Conservation (phyloP, 2,329 filamentous ascomycete species). For the Ceratocystis papillata region DNA sequence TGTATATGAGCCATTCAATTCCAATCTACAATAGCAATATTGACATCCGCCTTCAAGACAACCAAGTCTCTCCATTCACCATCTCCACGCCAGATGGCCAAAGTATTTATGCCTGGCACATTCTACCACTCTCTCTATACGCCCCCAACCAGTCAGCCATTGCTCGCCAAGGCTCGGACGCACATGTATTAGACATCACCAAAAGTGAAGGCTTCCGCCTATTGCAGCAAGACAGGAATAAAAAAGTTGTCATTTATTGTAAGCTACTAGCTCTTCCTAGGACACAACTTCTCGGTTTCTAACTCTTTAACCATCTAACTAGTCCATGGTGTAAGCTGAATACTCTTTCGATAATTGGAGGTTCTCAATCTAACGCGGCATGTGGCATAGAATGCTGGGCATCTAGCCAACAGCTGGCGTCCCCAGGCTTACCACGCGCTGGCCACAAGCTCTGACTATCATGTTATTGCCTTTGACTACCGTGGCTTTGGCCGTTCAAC, state of each 20-base stretch:
- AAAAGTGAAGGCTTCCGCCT: conserved; percentile 49
- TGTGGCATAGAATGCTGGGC: conserved; percentile 61
- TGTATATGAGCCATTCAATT: conserved; percentile 2
- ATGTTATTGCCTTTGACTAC: conserved; percentile 84
- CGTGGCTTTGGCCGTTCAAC: conserved; percentile 75
- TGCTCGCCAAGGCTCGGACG: conserved; percentile 40
- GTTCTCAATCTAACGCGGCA: not conserved
- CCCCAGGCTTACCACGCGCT: conserved; percentile 68
- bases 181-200: conserved; percentile 43
- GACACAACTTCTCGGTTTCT: too few species aligned
- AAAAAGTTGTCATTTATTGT: conserved; percentile 50
- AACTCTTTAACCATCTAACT: not conserved
- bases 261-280: conserved; percentile 7
- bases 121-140: conserved; percentile 70
- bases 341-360: not conserved
- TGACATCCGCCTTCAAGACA: conserved; percentile 42
- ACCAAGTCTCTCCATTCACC: conserved; percentile 80
- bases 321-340: conserved; percentile 23
- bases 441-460: conserved; percentile 60
- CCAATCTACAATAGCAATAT: conserved; percentile 17
- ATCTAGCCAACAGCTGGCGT: conserved; percentile 67
- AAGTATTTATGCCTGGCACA: conserved; percentile 78
- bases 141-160: conserved; percentile 57
- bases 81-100: conserved; percentile 65
- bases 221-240: conserved; percentile 51